phyloP scores from a whole-genome alignment of 306 rosid species.

The Prinsepia uniflora region DNA sequence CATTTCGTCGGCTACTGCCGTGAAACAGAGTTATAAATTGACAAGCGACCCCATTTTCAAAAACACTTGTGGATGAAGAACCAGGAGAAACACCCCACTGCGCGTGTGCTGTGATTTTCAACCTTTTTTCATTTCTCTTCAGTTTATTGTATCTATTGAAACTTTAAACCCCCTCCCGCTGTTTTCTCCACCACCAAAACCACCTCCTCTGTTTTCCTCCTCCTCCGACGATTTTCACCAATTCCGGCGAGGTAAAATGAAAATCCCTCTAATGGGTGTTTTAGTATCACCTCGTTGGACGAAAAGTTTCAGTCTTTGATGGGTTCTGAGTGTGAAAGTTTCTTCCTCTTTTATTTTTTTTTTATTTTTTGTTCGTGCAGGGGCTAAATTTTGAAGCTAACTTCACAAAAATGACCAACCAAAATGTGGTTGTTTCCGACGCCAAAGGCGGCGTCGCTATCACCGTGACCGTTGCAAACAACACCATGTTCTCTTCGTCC shows the following conservation, averaged over 20 bases:
- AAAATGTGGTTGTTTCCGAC: slow-evolving; percentile 50
- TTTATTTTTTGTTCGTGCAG: slow-evolving; percentile 14
- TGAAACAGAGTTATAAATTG: slow-evolving; percentile 47
- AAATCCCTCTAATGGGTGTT: not conserved
- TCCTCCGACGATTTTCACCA: not conserved
- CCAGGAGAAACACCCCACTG: slow-evolving; percentile 26
- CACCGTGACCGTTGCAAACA: slow-evolving; percentile 12
- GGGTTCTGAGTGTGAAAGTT: not conserved
- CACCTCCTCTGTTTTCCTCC: slow-evolving; percentile 11
- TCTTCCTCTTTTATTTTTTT: slow-evolving; percentile 7
- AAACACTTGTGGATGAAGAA: slow-evolving; percentile 12
- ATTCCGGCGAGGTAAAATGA: slow-evolving; percentile 5
- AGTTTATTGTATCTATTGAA: slow-evolving; percentile 29
- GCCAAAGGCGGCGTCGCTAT: slow-evolving; percentile 43
- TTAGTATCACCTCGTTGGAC: not conserved
- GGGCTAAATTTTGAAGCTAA: slow-evolving; percentile 2
- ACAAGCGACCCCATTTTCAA: slow-evolving; percentile 15
- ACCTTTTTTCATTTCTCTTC: not conserved
- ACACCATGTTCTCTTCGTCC: slow-evolving; percentile 31
- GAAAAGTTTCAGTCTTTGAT: not conserved
- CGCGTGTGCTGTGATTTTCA: slow-evolving; percentile 25
- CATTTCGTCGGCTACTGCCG: slow-evolving; percentile 52
- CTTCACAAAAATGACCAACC: slow-evolving; percentile 52
- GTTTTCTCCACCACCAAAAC: not conserved
- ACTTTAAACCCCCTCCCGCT: slow-evolving; percentile 23